Percentiles rank a stretch among this genome's conserved stretches.
Evolutionary conservation across 1,284 basidiomycete species (phyloP).

Genomic region (Rhodotorula sp.): DNA sequence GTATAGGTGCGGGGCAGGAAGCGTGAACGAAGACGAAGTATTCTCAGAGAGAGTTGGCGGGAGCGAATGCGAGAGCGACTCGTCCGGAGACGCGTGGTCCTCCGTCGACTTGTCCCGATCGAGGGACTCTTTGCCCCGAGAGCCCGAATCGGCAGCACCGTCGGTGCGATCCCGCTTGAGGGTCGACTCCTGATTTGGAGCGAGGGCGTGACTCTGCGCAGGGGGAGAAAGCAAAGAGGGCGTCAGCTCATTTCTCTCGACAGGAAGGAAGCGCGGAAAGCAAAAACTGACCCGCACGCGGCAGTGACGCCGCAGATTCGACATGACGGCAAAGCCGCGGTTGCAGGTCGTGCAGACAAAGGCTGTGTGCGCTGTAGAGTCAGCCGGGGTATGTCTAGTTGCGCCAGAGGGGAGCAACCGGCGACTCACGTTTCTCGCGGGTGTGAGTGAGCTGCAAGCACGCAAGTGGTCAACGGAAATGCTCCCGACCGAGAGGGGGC

Average conservation of each 20-base stretch:
- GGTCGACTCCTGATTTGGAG: conserved; percentile 8
- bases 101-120: too few relatives aligned
- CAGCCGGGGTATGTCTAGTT: background rate
- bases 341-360: conserved; percentile 22
- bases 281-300: conserved; percentile 1
- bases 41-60: background rate
- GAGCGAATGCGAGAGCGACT: background rate
- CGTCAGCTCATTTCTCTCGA: background rate
- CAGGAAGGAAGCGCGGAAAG: background rate
- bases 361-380: conserved; percentile 1
- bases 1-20: background rate
- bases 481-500: background rate
- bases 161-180: background rate
- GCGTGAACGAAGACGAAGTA: background rate
- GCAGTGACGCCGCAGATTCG: conserved; percentile 24
- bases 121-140: too few relatives aligned
- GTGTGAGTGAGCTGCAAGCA: conserved; percentile 14
- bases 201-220: conserved; percentile 3
- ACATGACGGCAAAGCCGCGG: conserved; percentile 28
- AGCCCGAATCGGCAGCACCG: background rate
- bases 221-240: background rate
- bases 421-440: conserved; percentile 19
- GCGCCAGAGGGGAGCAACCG: too few relatives aligned
- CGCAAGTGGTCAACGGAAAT: background rate
- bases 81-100: too few relatives aligned